phyloP scores from a whole-genome alignment of 2,329 filamentous ascomycete genomes.

The Zasmidium citrigriseum region DNA sequence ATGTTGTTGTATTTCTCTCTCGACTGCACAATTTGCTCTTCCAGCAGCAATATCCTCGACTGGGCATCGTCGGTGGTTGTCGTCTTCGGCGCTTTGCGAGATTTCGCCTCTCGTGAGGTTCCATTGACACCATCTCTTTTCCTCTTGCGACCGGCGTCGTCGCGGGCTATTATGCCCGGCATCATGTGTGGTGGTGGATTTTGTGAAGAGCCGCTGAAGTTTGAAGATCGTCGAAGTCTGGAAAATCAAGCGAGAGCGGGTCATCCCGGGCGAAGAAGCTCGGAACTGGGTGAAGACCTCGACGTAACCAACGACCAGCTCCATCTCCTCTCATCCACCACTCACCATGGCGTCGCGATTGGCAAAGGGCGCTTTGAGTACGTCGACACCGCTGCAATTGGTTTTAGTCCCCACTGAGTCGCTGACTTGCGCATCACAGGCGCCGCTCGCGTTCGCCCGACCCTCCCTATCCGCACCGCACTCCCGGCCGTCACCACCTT shows the following conservation, averaged over 20 bases:
- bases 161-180: conserved; percentile 34
- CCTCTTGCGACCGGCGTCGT: conserved; percentile 42
- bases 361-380: conserved; percentile 93
- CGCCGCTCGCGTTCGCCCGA: conserved; percentile 72
- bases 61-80: conserved; percentile 44
- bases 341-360: conserved; percentile 94
- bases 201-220: neutral
- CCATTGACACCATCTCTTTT: conserved; percentile 38
- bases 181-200: conserved; percentile 29
- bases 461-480: conserved; percentile 73
- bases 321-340: conserved; percentile 50
- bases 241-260: conserved; percentile 5
- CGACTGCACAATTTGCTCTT: conserved; percentile 80
- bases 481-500: conserved; percentile 72
- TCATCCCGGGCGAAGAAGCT: conserved; percentile 1
- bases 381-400: conserved; percentile 43
- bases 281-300: conserved; percentile 35
- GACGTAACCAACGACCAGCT: conserved; percentile 23
- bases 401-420: conserved; percentile 12
- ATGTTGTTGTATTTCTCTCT: conserved; percentile 94
- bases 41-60: conserved; percentile 70
- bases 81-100: conserved; percentile 39
- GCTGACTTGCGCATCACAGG: conserved; percentile 55
- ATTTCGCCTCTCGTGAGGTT: conserved; percentile 30
- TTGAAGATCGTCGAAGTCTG: neutral